Percentiles rank a stretch among this genome's conserved stretches.
phyloP scores from a whole-genome alignment of 2,329 filamentous ascomycete species.

The Neonectria magnoliae region DNA sequence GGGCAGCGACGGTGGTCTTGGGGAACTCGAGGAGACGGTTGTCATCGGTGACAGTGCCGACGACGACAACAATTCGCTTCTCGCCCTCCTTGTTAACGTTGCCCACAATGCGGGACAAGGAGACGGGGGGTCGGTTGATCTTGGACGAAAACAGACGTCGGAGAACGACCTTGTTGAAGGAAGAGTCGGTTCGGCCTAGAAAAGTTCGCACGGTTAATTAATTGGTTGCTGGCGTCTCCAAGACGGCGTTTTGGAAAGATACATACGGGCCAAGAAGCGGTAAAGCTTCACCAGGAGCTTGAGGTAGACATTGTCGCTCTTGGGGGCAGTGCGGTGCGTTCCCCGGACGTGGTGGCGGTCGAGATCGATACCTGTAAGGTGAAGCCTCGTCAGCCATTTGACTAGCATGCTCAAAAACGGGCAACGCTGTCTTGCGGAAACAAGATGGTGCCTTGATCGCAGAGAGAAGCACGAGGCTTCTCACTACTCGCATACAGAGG shows the following conservation, averaged over 20 bases:
- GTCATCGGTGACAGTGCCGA: conserved; percentile 97
- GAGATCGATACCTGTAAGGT: conserved; percentile 74
- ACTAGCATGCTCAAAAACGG: conserved; percentile 69
- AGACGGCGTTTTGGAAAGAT: conserved; percentile 39
- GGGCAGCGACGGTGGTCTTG: conserved; percentile 92
- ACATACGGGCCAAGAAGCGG: conserved; percentile 94
- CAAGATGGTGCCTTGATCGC: conserved; percentile 46
- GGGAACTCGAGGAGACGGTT: conserved; percentile 91
- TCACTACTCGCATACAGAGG: conserved; percentile 63
- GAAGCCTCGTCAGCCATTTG: conserved; percentile 69
- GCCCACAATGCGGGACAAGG: conserved; percentile 86
- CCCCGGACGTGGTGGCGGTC: conserved; percentile 74
- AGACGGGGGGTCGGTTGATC: conserved; percentile 97
- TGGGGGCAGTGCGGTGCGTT: conserved; percentile 91
- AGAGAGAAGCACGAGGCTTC: conserved; percentile 31
- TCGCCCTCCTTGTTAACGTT: conserved; percentile 73
- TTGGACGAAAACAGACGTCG: conserved; percentile 98
- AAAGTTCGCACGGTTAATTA: conserved; percentile 28
- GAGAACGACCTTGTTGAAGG: conserved; percentile 99
- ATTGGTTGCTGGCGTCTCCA: conserved; percentile 11
- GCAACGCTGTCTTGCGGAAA: conserved; percentile 43
- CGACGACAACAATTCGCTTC: conserved; percentile 90
- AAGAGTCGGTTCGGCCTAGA: conserved; percentile 89
- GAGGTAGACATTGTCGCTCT: conserved; percentile 98
- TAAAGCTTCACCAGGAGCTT: conserved; percentile 98